Evolutionary conservation across 2,329 filamentous ascomycete species (phyloP), one percentile per base, ranked within the genome.

Genomic region (Beauveria varroae): DNA sequence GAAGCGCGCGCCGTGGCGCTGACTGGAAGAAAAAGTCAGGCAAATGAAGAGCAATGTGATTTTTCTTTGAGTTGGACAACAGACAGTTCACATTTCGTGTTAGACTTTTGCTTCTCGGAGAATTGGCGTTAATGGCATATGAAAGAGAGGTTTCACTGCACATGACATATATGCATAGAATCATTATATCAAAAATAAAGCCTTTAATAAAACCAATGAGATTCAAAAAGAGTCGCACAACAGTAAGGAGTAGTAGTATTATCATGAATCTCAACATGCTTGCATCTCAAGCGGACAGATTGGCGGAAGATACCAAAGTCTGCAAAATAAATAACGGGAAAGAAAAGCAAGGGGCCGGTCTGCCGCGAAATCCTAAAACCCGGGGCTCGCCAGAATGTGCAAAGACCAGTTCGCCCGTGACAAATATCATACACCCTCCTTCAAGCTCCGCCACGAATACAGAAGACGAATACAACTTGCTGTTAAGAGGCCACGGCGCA

Each of bases 1-100:
- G 76, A 50, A 69, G 77, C 30, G 71, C 76, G 5, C 70, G 68
- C 59, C 70, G 79, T 57, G 75, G 76, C 10, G 68, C 74, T 3
- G 74, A 75, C 43, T 82, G 80, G 77, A 78, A 76, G 68, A 76
- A 78, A 68, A 69, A 65, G 26, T 59, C 61, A 30, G 44, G 24
- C 7, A 61, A 56, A 30, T 61, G 41, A 53, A 26, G 24, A 43
- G 24, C 8, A 5, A 18, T 9, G 34, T 5, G 3, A n/a, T 14
- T 7, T 7, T n/a, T 26, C 24, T 18, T 47, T 41, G 16, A n/a
- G 9, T 20, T 4, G 41, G 41, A 20, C 18, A 20, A 30, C 2
- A 58, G 8, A 16, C 7, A 5, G 9, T 18, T 16, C 8, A 44
- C 6, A 22, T 44, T 18, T 7, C 28, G 34, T 51, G 14, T 30